Evolutionary conservation across 768 basidiomycete species (phyloP), one percentile per base, ranked within the genome.

Genomic region (Tricholoma hemisulphureum): DNA sequence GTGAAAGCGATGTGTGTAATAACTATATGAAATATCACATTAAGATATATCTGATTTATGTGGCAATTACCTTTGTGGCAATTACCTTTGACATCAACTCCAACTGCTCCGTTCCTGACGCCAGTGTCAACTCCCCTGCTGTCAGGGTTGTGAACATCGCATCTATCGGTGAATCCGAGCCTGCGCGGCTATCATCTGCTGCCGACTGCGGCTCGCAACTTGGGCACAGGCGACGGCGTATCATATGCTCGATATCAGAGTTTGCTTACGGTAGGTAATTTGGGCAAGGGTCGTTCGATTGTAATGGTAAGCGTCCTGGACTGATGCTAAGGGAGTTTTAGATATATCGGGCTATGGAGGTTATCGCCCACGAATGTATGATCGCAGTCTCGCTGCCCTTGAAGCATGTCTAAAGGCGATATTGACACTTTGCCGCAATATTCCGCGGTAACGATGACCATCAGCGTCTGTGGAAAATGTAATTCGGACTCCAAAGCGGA

Each of bases 181-280:
- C 51, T 31, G 65, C 63, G n/a, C n/a, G n/a, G 43, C 67, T 69
- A 46, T 68, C 63, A 61, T 79, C 75, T 16, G 75, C 53, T 8
- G 64, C 67, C 16, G 75, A 75, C 8, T 64, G 71, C 2, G 78
- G 60, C 56, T 34, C 73, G 73, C 13, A 83, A 70, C 35, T 82
- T 77, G n/a, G 77, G 73, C 9, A 77, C 71, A 14, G 78, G 75
- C 55, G 75, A 78, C 20, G 89, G 89, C 1, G 83, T 65, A 21
- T 84, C 88, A 65, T 91, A 91, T 28, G 89, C 85, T 13, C 80
- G 75, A 63, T 92, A 92, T 63, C 86, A 81, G 52, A 92, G 73
- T 65, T 83, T 83, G 60, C 71, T 78, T 13, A 73, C 60, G 18
- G 74, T 71, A 34, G 68, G 65, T 16, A 67, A 67, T 49, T 67